Percentiles rank a stretch among this genome's conserved stretches.
These are phyloP conservation scores for Viola odorata DNA, from an alignment of 345 rosid species.

Conservation along the genomic window DNA sequence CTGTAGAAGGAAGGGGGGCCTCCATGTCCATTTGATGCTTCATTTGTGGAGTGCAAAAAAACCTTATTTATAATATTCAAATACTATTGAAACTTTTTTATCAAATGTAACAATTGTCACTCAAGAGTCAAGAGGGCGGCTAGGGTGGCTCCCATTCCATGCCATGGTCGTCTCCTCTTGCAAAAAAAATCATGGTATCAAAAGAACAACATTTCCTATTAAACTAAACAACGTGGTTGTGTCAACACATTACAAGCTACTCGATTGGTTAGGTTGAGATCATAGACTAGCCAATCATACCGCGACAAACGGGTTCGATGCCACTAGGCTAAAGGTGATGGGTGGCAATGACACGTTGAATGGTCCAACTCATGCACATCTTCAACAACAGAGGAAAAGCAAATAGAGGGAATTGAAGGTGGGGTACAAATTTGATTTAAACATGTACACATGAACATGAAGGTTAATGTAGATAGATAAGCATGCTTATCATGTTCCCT, in stretches of 20 bases:
- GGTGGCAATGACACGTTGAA: conserved; percentile 19
- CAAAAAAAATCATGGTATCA: neutral
- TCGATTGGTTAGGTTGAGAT: conserved; percentile 14
- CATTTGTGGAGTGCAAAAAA: conserved; percentile 13
- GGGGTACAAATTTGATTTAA: conserved; percentile 26
- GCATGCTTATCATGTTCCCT: conserved; percentile 41
- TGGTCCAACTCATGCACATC: neutral
- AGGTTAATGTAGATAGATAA: conserved; percentile 9
- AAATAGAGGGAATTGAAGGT: conserved; percentile 15
- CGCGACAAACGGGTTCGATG: conserved; percentile 10
- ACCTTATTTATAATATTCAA: conserved; percentile 4
- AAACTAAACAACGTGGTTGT: neutral
- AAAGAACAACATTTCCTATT: neutral
- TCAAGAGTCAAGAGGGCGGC: conserved; percentile 37
- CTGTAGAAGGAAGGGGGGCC: conserved; percentile 16
- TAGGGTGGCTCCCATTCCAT: conserved; percentile 19
- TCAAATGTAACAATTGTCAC: conserved; percentile 29
- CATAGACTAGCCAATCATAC: neutral
- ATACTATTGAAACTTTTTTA: neutral
- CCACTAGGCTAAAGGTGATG: conserved; percentile 7
- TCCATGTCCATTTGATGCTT: conserved; percentile 26
- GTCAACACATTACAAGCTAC: neutral
- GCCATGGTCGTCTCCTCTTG: neutral
- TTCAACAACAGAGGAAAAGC: neutral
- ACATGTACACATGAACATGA: neutral